Evolutionary conservation across 345 rosid genomes (phyloP).

Genomic region (Clarkia xantiana): DNA sequence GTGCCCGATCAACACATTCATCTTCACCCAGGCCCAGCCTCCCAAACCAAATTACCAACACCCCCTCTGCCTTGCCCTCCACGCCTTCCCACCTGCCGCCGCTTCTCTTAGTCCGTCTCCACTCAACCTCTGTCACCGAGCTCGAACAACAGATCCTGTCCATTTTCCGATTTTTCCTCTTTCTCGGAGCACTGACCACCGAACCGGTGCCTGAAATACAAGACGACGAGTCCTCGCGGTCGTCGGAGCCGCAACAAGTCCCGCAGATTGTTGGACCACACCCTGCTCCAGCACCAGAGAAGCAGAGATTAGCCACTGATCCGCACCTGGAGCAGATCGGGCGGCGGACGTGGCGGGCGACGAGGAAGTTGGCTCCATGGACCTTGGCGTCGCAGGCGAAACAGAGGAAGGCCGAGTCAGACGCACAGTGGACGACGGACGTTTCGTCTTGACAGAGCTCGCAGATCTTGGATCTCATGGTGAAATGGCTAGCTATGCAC

Average conservation of each 20-base stretch:
- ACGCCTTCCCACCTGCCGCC: neutral
- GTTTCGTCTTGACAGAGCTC: slow-evolving; percentile 1
- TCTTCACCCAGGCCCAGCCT: slow-evolving; percentile 15
- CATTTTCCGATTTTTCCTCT: neutral
- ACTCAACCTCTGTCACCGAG: slow-evolving; percentile 5
- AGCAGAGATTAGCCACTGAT: neutral
- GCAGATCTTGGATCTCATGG: neutral
- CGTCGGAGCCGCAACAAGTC: neutral
- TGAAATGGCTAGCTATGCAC: too few species aligned
- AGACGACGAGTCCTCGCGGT: neutral
- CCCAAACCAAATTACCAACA: slow-evolving; percentile 22
- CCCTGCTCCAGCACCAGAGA: neutral
- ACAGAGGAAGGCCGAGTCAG: slow-evolving; percentile 6
- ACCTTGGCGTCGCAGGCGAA: slow-evolving; percentile 3
- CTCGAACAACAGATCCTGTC: slow-evolving; percentile 1
- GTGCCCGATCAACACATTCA: slow-evolving; percentile 9
- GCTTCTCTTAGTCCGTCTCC: neutral
- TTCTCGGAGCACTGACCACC: neutral
- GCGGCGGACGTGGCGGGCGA: slow-evolving; percentile 7
- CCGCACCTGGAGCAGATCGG: neutral
- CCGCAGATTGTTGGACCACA: neutral
- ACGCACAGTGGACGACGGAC: neutral
- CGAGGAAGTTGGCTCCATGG: slow-evolving; percentile 9
- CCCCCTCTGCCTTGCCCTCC: slow-evolving; percentile 14
- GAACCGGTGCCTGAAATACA: slow-evolving; percentile 3